phyloP scores from a whole-genome alignment of 306 rosid species.

The Cucurbita ficifolia region DNA sequence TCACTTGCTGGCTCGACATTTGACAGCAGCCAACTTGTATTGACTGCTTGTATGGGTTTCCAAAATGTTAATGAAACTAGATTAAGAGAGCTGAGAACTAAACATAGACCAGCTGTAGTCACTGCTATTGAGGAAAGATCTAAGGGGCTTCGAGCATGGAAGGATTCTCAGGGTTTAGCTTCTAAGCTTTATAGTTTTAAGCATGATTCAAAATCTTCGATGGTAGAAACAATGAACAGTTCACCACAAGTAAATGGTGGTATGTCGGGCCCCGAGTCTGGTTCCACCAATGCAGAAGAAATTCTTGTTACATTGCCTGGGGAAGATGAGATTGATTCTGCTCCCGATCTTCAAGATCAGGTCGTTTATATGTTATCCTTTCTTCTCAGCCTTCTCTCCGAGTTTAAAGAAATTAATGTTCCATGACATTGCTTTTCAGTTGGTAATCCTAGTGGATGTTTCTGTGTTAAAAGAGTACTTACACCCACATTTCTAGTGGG shows the following conservation, averaged over 20 bases:
- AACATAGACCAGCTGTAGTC: constrained; percentile 74
- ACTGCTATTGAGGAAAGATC: constrained; percentile 80
- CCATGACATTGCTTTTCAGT: not conserved
- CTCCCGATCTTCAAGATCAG: constrained; percentile 81
- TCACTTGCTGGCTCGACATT: constrained; percentile 97
- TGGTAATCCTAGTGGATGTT: not conserved
- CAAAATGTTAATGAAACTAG: constrained; percentile 71
- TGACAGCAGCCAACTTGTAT: constrained; percentile 96
- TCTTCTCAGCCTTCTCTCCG: not conserved
- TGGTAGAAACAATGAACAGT: constrained; percentile 32
- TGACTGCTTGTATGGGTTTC: constrained; percentile 99
- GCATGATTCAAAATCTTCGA: constrained; percentile 45
- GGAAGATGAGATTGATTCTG: constrained; percentile 65
- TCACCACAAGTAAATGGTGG: constrained; percentile 30
- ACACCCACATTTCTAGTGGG: not conserved
- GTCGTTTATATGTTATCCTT: constrained; percentile 5
- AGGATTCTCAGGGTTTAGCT: constrained; percentile 78
- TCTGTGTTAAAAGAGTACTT: not conserved
- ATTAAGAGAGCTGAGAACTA: constrained; percentile 69
- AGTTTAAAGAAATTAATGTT: not conserved
- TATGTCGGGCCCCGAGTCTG: constrained; percentile 65
- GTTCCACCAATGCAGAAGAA: constrained; percentile 79
- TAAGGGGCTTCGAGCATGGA: constrained; percentile 71
- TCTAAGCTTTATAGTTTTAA: constrained; percentile 80
- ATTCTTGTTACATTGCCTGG: constrained; percentile 61